phyloP scores from a whole-genome alignment of 129 eudicot genomes.

The Artemisia argyi region DNA sequence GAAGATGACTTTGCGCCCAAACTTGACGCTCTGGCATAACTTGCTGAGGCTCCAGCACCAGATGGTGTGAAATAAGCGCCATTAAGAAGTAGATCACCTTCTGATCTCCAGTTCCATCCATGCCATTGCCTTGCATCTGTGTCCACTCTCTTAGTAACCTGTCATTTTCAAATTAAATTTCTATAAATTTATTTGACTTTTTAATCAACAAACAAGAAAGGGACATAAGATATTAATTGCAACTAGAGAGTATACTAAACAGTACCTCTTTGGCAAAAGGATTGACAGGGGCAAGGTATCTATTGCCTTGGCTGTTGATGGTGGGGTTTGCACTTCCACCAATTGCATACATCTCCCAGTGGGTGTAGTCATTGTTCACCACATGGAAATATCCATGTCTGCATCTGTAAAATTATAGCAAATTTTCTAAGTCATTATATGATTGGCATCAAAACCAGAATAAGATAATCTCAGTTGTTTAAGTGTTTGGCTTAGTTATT shows the following conservation, averaged over 20 bases:
- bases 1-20: constrained; percentile 86
- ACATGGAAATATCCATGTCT: constrained; percentile 97
- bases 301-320: constrained; percentile 91
- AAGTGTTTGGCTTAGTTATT: not conserved
- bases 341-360: constrained; percentile 99
- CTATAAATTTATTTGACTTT: constrained; percentile 21
- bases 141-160: constrained; percentile 84
- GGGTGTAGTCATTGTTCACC: constrained; percentile 98
- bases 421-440: not conserved
- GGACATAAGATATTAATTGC: not conserved
- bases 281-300: constrained; percentile 89
- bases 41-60: constrained; percentile 75
- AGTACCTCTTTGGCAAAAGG: constrained; percentile 84
- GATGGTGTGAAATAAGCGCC: constrained; percentile 84
- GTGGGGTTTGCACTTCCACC: constrained; percentile 96
- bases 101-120: constrained; percentile 95
- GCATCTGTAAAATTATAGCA: constrained; percentile 51
- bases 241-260: not conserved
- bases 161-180: constrained; percentile 22
- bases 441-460: not conserved
- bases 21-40: constrained; percentile 90
- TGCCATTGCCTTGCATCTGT: constrained; percentile 57
- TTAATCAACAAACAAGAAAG: not conserved
- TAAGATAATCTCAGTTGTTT: not conserved
- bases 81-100: constrained; percentile 75